A percentile compares a stretch with the other conserved stretches of the same genome.
phyloP scores from a whole-genome alignment of 169 alveolate genomes.

The Eimeria acervulina region DNA sequence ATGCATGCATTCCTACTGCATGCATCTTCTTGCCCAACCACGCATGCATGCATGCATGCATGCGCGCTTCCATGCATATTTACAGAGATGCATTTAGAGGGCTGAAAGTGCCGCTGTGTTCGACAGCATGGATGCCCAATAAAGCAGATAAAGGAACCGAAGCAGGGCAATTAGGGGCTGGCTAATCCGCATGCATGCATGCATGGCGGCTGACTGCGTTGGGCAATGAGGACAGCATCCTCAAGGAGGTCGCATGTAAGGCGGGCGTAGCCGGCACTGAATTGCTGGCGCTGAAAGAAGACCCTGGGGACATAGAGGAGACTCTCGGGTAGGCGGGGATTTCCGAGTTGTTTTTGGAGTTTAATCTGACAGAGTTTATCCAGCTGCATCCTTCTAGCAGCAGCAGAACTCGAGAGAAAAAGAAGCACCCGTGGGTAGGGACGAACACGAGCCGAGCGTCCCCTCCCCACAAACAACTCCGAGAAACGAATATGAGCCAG shows the following conservation, averaged over 20 bases:
- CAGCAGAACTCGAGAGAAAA: background rate
- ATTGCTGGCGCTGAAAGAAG: slow-evolving; percentile 11
- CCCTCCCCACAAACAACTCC: background rate
- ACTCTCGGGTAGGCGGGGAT: background rate
- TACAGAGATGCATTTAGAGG: too few species aligned
- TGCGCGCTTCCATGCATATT: too few species aligned
- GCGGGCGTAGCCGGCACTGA: background rate
- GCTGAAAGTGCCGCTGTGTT: too few species aligned
- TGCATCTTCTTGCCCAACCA: background rate
- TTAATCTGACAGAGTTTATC: slow-evolving; percentile 25
- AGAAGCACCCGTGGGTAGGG: background rate
- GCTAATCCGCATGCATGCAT: background rate
- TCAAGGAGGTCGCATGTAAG: slow-evolving; percentile 56
- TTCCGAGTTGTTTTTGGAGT: background rate
- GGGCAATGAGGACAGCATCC: background rate
- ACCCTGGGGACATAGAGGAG: background rate
- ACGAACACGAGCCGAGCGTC: background rate
- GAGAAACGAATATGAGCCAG: slow-evolving; percentile 31
- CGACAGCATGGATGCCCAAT: too few species aligned
- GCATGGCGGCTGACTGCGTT: slow-evolving; percentile 39
- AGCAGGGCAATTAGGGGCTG: background rate
- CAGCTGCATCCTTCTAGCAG: background rate
- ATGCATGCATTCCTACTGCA: background rate
- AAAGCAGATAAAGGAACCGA: background rate
- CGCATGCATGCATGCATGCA: slow-evolving; percentile 21